These are phyloP conservation scores for Aspergillus diversus DNA, from an alignment of 495 filamentous ascomycete genomes.

Conservation along the genomic window DNA sequence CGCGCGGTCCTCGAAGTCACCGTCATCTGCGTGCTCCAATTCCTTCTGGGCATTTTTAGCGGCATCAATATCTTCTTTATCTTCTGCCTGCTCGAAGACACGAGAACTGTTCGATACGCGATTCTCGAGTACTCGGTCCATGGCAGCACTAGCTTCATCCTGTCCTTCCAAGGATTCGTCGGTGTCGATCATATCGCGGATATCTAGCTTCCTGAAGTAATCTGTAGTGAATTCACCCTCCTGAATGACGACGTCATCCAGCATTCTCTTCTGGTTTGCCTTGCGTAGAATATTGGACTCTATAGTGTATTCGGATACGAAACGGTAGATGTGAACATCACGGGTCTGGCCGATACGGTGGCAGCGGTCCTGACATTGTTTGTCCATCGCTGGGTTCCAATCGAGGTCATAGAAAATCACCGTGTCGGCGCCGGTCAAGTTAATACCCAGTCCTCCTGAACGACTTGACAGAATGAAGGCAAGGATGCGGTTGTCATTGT, in stretches of 20 bases:
- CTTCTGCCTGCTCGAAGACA: slow-evolving; percentile 86
- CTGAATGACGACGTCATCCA: slow-evolving; percentile 98
- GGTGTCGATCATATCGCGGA: slow-evolving; percentile 69
- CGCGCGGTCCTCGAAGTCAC: slow-evolving; percentile 82
- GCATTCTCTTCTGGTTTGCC: slow-evolving; percentile 93
- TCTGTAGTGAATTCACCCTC: slow-evolving; percentile 98
- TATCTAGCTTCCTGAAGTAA: slow-evolving; percentile 81
- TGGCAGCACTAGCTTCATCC: slow-evolving; percentile 75
- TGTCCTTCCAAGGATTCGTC: slow-evolving; percentile 58
- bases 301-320: slow-evolving; percentile 97
- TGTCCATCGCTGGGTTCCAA: slow-evolving; percentile 99
- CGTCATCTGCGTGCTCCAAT: slow-evolving; percentile 80
- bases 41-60: slow-evolving; percentile 89
- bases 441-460: slow-evolving; percentile 94
- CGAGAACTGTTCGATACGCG: slow-evolving; percentile 56
- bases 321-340: slow-evolving; percentile 97
- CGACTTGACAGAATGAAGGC: slow-evolving; percentile 95
- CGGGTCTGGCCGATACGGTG: slow-evolving; percentile 98
- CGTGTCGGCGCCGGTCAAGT: slow-evolving; percentile 94
- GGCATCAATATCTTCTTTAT: slow-evolving; percentile 86
- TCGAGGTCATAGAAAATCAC: slow-evolving; percentile 99
- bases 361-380: slow-evolving; percentile 97
- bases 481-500: slow-evolving; percentile 87
- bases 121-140: slow-evolving; percentile 80
- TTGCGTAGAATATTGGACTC: slow-evolving; percentile 98